These are phyloP conservation scores for Blastomyces parvus DNA, from an alignment of 2,329 filamentous ascomycete genomes.

Conservation along the genomic window DNA sequence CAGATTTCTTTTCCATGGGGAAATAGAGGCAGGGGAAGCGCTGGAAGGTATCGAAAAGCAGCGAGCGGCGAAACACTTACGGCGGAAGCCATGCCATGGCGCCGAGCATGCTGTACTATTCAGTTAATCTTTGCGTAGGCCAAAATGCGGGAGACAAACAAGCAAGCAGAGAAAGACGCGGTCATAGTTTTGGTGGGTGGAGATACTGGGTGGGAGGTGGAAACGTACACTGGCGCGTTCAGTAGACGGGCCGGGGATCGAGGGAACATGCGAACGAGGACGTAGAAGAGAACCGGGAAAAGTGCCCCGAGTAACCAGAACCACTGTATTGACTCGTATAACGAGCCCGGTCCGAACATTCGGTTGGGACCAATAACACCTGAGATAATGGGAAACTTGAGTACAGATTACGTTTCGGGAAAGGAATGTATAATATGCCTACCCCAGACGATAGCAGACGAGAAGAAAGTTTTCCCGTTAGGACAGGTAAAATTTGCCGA, in stretches of 20 bases:
- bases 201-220: neutral
- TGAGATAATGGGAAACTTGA: conserved; percentile 34
- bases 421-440: conserved; percentile 14
- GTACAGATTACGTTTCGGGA: neutral
- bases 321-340: conserved; percentile 54
- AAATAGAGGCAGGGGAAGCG: conserved; percentile 35
- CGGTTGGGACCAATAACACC: conserved; percentile 57
- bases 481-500: conserved; percentile 50
- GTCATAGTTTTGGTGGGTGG: neutral
- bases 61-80: conserved; percentile 42
- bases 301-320: conserved; percentile 58
- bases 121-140: neutral
- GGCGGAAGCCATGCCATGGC: conserved; percentile 24
- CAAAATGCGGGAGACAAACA: neutral
- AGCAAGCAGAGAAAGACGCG: neutral
- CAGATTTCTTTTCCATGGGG: conserved; percentile 41
- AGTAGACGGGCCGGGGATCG: conserved; percentile 53
- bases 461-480: conserved; percentile 50
- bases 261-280: conserved; percentile 50
- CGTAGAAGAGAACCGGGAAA: conserved; percentile 47
- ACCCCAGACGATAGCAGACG: conserved; percentile 60
- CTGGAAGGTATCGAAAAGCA: too few species aligned
- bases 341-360: conserved; percentile 53
- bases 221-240: conserved; percentile 43
- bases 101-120: conserved; percentile 19